phyloP scores from a whole-genome alignment of 768 basidiomycete species.

The Mrakia gelida region DNA sequence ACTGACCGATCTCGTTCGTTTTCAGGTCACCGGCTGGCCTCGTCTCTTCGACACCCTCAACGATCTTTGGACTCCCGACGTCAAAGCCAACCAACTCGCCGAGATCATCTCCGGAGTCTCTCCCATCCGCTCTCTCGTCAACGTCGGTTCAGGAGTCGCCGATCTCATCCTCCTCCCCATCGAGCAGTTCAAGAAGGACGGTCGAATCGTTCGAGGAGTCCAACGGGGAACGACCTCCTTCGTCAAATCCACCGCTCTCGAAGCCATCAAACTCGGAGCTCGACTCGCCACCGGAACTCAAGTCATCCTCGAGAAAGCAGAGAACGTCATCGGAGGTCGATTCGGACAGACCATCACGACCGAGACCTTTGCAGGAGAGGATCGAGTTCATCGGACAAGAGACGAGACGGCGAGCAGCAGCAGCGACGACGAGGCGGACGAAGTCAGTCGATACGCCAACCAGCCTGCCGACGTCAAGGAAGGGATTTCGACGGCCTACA shows the following conservation, averaged over 20 bases:
- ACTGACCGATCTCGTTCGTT: no score
- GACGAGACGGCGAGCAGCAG: slow-evolving; percentile 50
- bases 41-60: slow-evolving; percentile 86
- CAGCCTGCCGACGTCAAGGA: slow-evolving; percentile 80
- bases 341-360: slow-evolving; percentile 63
- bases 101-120: slow-evolving; percentile 95
- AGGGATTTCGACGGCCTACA: slow-evolving; percentile 87
- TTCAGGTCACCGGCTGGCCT: slow-evolving; percentile 86
- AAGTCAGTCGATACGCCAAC: slow-evolving; percentile 75
- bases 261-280: slow-evolving; percentile 91
- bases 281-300: slow-evolving; percentile 94
- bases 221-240: slow-evolving; percentile 93
- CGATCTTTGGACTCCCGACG: slow-evolving; percentile 98
- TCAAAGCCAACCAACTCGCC: slow-evolving; percentile 94
- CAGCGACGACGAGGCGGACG: slow-evolving; percentile 28
- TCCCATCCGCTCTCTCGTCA: slow-evolving; percentile 93
- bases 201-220: slow-evolving; percentile 81
- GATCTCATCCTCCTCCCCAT: slow-evolving; percentile 94
- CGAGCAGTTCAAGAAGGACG: slow-evolving; percentile 95
- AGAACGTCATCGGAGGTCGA: slow-evolving; percentile 77
- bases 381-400: slow-evolving; percentile 49
- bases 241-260: slow-evolving; percentile 87
- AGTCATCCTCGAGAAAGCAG: slow-evolving; percentile 92
- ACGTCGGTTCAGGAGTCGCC: slow-evolving; percentile 93
- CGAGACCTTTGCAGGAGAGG: slow-evolving; percentile 62